phyloP scores from a whole-genome alignment of 2,329 filamentous ascomycete species.

The Pestalotiopsis sp. region DNA sequence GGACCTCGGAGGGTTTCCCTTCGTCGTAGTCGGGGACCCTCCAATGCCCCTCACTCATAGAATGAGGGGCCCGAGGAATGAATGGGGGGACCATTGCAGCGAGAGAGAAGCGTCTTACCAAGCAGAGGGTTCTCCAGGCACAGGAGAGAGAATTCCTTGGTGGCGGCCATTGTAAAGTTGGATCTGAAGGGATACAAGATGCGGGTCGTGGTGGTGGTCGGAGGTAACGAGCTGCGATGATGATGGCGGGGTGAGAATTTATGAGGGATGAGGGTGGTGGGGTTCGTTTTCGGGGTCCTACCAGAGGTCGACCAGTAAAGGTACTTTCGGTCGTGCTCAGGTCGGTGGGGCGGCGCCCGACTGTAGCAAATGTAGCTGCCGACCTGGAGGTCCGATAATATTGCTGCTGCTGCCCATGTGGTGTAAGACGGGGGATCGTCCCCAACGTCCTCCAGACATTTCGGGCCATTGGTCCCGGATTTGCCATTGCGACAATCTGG shows the following conservation, averaged over 20 bases:
- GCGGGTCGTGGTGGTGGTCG: constrained; percentile 17
- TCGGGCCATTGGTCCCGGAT: not conserved
- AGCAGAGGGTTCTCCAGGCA: constrained; percentile 97
- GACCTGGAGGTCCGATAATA: not conserved
- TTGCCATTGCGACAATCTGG: not conserved
- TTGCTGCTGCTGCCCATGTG: not conserved
- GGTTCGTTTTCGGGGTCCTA: constrained; percentile 21
- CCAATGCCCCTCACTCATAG: not conserved
- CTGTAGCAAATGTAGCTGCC: not conserved
- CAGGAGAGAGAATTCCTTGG: constrained; percentile 84
- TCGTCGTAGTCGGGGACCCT: not conserved
- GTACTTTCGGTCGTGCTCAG: constrained; percentile 14
- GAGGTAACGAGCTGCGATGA: constrained; percentile 20
- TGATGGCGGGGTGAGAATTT: constrained; percentile 30
- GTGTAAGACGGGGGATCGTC: not conserved
- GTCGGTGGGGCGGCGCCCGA: not conserved
- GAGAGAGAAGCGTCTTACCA: constrained; percentile 56
- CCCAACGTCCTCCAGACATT: not conserved
- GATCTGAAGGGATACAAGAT: constrained; percentile 12
- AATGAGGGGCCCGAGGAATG: not conserved
- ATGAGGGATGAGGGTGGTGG: constrained; percentile 25
- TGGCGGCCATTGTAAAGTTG: constrained; percentile 64
- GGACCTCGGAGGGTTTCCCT: not conserved
- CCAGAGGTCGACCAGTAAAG: too few species aligned
- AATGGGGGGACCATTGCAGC: not conserved